phyloP scores from a whole-genome alignment of 108 stramenopile species.

The Fistulifera solaris region DNA sequence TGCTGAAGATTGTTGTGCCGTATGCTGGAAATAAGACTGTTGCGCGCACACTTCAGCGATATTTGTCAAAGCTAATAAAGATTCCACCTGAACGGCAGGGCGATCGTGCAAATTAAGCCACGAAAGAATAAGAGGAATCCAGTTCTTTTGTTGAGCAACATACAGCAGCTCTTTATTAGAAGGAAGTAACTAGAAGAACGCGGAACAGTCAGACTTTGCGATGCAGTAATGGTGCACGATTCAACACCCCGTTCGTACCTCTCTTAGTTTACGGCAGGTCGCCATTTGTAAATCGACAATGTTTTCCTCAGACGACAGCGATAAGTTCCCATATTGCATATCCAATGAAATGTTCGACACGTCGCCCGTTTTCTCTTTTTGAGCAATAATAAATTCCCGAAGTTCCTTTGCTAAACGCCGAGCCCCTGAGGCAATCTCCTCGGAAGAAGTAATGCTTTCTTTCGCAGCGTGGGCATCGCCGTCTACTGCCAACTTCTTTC shows the following conservation, averaged over 20 bases:
- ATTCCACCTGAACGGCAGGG: conserved; percentile 68
- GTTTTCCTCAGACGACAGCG: too few relatives aligned
- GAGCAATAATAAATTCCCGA: background rate
- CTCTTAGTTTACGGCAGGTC: conserved; percentile 38
- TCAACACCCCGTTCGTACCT: conserved; percentile 18
- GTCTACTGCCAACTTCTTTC: background rate
- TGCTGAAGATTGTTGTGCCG: conserved; percentile 24
- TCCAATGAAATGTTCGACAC: too few relatives aligned
- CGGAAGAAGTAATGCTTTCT: background rate
- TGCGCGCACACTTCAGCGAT: conserved; percentile 58
- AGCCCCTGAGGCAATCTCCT: background rate
- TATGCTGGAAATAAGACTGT: conserved; percentile 40
- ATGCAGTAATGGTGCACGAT: background rate
- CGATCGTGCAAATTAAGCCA: conserved; percentile 67
- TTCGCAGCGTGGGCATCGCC: background rate
- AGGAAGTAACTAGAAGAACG: conserved; percentile 27
- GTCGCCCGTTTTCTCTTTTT: background rate
- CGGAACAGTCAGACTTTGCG: conserved; percentile 1
- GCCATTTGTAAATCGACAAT: conserved; percentile 26
- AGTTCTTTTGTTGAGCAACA: conserved; percentile 53
- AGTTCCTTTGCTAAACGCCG: conserved; percentile 1
- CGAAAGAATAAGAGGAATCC: conserved; percentile 66
- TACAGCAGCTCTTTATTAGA: conserved; percentile 51
- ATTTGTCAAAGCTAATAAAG: conserved; percentile 46
- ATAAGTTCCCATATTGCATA: too few relatives aligned